A percentile compares a stretch with the other conserved stretches of the same genome.
Conservation (phyloP, 2,329 filamentous ascomycete genomes). For the Pseudopithomyces maydicus region DNA sequence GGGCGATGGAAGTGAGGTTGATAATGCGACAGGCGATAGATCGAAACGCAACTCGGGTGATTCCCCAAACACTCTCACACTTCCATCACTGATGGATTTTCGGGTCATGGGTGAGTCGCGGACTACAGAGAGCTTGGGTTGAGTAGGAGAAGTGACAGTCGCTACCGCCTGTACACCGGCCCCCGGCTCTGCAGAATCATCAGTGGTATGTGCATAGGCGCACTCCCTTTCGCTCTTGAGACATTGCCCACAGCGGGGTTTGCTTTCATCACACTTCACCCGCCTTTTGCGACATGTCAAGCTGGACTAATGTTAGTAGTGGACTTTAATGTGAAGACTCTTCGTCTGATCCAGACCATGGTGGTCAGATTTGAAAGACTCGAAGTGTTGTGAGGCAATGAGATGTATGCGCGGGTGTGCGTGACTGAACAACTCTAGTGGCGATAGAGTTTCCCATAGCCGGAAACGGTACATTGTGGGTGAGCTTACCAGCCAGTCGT, state of each 20-base stretch:
- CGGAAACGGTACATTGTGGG: neutral
- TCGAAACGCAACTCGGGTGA: conserved; percentile 41
- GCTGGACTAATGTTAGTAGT: conserved; percentile 30
- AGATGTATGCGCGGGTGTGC: no score
- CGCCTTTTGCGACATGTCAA: conserved; percentile 54
- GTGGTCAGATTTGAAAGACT: no score
- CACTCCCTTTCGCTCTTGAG: conserved; percentile 51
- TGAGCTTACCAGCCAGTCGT: conserved; percentile 51
- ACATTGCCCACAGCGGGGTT: conserved; percentile 52
- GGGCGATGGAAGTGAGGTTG: conserved; percentile 44
- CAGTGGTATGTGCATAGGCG: conserved; percentile 38
- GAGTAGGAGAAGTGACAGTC: conserved; percentile 17
- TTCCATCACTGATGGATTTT: conserved; percentile 26
- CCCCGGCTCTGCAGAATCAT: conserved; percentile 12
- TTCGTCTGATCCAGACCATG: no score
- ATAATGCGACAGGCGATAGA: conserved; percentile 32
- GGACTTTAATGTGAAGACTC: neutral
- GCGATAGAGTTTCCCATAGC: no score
- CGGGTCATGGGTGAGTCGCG: conserved; percentile 23
- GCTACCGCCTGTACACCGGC: conserved; percentile 19
- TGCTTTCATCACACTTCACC: conserved; percentile 58
- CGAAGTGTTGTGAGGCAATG: no score
- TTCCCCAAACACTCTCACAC: conserved; percentile 23
- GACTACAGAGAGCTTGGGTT: conserved; percentile 6
- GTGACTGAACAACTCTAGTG: no score